phyloP scores from a whole-genome alignment of 345 rosid genomes.

The Acer campestre region DNA sequence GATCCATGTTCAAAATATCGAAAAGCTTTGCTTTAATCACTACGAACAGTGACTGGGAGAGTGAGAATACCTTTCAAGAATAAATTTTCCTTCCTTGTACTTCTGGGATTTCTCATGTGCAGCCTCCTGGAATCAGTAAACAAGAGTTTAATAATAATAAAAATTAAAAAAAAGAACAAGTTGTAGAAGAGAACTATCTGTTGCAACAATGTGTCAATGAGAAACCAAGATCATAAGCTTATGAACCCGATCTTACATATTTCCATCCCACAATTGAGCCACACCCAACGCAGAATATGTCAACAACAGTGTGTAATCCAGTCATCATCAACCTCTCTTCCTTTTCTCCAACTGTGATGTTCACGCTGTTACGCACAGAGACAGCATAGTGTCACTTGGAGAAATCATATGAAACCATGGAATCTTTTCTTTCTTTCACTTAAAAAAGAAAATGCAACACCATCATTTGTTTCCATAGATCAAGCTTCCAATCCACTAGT shows the following conservation, averaged over 20 bases:
- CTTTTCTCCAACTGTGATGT: conserved; percentile 57
- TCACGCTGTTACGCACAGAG: conserved; percentile 46
- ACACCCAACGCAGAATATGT: conserved; percentile 76
- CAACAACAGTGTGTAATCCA: conserved; percentile 80
- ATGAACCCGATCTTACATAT: conserved; percentile 53
- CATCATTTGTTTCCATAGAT: background rate
- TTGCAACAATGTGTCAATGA: background rate
- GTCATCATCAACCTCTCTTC: conserved; percentile 78
- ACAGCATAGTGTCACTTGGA: conserved; percentile 17
- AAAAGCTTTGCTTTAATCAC: conserved; percentile 17
- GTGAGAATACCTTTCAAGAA: conserved; percentile 60
- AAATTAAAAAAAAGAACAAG: background rate
- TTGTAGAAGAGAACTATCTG: background rate
- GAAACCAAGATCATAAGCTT: background rate
- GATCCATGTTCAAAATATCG: background rate
- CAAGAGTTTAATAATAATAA: background rate
- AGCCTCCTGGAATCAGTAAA: conserved; percentile 42
- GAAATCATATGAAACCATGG: background rate
- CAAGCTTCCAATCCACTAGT: background rate
- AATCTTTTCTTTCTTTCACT: background rate
- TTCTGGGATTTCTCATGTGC: conserved; percentile 61
- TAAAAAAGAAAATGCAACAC: background rate
- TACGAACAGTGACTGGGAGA: background rate
- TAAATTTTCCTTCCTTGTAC: conserved; percentile 83
- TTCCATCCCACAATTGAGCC: conserved; percentile 88